A percentile compares a stretch with the other conserved stretches of the same genome.
phyloP scores from a whole-genome alignment of 1,284 basidiomycete species.

The Wallemia ichthyophaga region DNA sequence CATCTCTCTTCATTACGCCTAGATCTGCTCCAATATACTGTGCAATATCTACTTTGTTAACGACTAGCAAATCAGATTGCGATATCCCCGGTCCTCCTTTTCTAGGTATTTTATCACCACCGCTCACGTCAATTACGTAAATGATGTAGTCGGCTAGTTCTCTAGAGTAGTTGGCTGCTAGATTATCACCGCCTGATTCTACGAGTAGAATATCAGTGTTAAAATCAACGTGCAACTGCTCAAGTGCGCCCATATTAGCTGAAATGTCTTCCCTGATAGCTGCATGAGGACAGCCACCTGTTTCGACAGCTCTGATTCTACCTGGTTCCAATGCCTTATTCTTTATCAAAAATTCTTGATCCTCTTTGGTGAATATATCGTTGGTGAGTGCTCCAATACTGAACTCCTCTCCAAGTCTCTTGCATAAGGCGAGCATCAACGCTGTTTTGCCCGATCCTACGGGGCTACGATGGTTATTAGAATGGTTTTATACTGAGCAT shows the following conservation, averaged over 20 bases:
- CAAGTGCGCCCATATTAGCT: constrained; percentile 80
- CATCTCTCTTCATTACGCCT: constrained; percentile 78
- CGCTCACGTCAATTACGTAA: constrained; percentile 45
- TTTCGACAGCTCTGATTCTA: constrained; percentile 86
- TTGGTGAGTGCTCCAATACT: constrained; percentile 72
- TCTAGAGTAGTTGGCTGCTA: constrained; percentile 77
- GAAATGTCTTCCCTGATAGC: constrained; percentile 92
- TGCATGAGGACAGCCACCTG: constrained; percentile 79
- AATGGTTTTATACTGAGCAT: not conserved
- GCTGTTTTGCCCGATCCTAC: constrained; percentile 97
- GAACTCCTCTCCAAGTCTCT: constrained; percentile 43
- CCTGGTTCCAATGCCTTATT: constrained; percentile 58
- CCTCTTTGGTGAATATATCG: constrained; percentile 89
- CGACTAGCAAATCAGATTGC: constrained; percentile 70
- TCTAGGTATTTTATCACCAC: constrained; percentile 90
- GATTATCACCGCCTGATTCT: constrained; percentile 83
- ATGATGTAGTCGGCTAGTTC: constrained; percentile 95
- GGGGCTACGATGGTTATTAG: constrained; percentile 24
- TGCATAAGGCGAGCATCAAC: constrained; percentile 69
- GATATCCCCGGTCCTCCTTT: constrained; percentile 95
- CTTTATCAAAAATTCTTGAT: constrained; percentile 85
- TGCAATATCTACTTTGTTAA: constrained; percentile 93
- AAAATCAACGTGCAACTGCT: constrained; percentile 75
- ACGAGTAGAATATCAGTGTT: constrained; percentile 62
- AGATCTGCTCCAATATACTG: constrained; percentile 75